Percentiles rank a stretch among this genome's conserved stretches.
Evolutionary conservation across 2,329 filamentous ascomycete genomes (phyloP).

Genomic region (Phyllosticta citrichinensis): DNA sequence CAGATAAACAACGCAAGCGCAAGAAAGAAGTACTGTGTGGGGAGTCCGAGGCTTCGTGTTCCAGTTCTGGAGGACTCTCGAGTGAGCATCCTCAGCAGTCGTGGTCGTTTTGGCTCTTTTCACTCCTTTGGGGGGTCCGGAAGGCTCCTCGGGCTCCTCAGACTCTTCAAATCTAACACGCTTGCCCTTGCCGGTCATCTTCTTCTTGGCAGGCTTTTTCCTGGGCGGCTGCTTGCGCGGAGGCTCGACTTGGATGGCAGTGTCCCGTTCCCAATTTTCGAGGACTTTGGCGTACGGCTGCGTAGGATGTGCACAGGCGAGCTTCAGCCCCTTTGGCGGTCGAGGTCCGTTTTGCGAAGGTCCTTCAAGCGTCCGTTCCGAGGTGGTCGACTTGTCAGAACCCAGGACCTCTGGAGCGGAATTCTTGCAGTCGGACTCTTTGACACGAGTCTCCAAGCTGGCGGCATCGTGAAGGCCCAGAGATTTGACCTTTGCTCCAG

Average conservation of each 20-base stretch:
- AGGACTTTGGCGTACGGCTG: neutral
- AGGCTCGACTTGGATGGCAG: neutral
- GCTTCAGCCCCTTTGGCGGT: neutral
- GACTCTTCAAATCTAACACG: constrained; percentile 18
- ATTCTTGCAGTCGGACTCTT: neutral
- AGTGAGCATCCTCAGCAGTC: neutral
- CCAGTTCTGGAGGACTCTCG: neutral
- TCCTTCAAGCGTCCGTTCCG: neutral
- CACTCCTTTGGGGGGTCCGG: neutral
- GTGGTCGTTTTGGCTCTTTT: neutral
- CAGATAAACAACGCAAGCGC: neutral
- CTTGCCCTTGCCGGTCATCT: constrained; percentile 28
- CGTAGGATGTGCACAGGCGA: neutral
- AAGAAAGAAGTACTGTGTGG: neutral
- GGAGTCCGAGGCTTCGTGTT: neutral
- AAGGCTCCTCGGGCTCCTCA: constrained; percentile 7
- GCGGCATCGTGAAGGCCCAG: neutral
- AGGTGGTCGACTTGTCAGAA: neutral
- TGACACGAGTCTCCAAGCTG: neutral
- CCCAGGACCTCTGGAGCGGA: neutral
- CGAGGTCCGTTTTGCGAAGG: neutral
- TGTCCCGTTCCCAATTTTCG: neutral
- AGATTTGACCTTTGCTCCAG: neutral
- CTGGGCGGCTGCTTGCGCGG: neutral
- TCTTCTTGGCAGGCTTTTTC: constrained; percentile 27